These are phyloP conservation scores for Flaveria floridana DNA, from an alignment of 140 eudicot genomes.

Conservation along the genomic window DNA sequence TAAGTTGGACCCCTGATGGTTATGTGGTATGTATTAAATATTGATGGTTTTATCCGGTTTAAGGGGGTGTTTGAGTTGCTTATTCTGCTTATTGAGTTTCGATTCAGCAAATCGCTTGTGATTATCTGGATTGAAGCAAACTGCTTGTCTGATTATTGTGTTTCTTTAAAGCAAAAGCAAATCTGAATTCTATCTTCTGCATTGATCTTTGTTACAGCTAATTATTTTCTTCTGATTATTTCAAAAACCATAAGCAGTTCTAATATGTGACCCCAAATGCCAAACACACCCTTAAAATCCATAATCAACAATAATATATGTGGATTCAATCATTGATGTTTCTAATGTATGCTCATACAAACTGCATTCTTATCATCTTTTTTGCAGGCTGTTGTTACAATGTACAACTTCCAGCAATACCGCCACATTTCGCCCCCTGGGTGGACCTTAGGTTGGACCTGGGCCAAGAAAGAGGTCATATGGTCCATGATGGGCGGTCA, in stretches of 20 bases:
- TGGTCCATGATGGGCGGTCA: conserved; percentile 87
- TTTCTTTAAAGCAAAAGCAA: neutral
- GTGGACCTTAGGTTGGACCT: conserved; percentile 94
- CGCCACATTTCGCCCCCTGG: conserved; percentile 94
- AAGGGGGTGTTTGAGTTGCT: neutral
- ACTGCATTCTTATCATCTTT: conserved; percentile 1
- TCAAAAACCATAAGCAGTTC: too few relatives aligned
- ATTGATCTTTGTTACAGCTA: too few relatives aligned
- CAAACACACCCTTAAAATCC: too few relatives aligned
- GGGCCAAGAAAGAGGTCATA: conserved; percentile 92
- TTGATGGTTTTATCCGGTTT: neutral
- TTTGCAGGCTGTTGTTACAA: conserved; percentile 78
- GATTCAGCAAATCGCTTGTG: neutral
- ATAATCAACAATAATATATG: conserved; percentile 1
- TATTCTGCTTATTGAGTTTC: neutral
- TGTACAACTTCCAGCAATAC: conserved; percentile 75
- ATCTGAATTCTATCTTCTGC: neutral
- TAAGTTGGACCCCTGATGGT: conserved; percentile 94
- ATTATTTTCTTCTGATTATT: too few relatives aligned
- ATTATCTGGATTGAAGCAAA: neutral
- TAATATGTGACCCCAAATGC: too few relatives aligned
- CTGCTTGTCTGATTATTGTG: neutral
- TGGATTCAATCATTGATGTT: neutral
- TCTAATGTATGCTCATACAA: conserved; percentile 2
- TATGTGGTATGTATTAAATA: conserved; percentile 68